phyloP scores from a whole-genome alignment of 306 rosid genomes.

The Geum urbanum region DNA sequence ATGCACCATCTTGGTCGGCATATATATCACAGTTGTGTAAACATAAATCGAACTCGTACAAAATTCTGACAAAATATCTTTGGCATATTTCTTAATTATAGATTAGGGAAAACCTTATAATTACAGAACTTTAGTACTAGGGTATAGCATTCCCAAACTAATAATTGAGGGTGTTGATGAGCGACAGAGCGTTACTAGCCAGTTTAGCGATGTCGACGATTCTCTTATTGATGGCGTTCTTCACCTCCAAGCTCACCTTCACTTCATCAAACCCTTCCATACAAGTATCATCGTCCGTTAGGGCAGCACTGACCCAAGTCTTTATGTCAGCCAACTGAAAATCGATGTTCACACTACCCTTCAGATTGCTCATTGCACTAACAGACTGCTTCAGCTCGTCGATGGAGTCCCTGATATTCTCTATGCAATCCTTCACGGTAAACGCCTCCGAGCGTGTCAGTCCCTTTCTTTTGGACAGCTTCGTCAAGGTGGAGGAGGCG shows the following conservation, averaged over 20 bases:
- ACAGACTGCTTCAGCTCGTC: slow-evolving; percentile 19
- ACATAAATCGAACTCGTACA: background rate
- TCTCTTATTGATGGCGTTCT: slow-evolving; percentile 3
- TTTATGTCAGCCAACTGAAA: slow-evolving; percentile 19
- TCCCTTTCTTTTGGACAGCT: slow-evolving; percentile 1
- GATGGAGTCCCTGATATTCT: slow-evolving; percentile 17
- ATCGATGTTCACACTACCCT: background rate
- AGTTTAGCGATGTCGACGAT: slow-evolving; percentile 3
- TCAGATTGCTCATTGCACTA: slow-evolving; percentile 8
- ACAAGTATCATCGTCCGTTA: slow-evolving; percentile 38
- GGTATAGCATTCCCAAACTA: background rate
- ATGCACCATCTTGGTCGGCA: background rate
- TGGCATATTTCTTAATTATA: background rate
- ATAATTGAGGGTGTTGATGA: background rate
- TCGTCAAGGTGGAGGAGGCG: slow-evolving; percentile 25
- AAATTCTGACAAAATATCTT: background rate
- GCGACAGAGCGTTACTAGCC: slow-evolving; percentile 29
- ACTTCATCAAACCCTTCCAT: slow-evolving; percentile 27
- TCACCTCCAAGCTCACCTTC: slow-evolving; percentile 4
- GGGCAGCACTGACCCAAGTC: slow-evolving; percentile 43
- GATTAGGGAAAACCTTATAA: background rate
- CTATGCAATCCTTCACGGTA: slow-evolving; percentile 43
- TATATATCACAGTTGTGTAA: background rate
- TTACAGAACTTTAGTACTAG: background rate
- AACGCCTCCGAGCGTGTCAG: slow-evolving; percentile 8